Evolutionary conservation across 2,329 filamentous ascomycete species (phyloP), one percentile per base, ranked within the genome.

Genomic region (Nemania sp.): DNA sequence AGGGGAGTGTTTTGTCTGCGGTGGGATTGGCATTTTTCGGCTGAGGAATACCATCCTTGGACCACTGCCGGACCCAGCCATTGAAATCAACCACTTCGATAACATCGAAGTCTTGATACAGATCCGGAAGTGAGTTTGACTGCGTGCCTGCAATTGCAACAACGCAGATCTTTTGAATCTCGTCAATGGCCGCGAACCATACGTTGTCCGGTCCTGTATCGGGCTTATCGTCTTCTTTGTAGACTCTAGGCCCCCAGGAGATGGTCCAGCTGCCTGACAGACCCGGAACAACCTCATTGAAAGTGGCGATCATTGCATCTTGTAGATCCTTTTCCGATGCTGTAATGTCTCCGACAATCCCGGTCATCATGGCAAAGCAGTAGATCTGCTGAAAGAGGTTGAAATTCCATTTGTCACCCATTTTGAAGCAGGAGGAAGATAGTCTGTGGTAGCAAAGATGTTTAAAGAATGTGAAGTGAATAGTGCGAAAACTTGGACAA

Each of bases 381-480:
- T 57, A 58, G n/a, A 64, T 58, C 26, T 64, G 61, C 29, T 64
- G 61, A 32, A 64, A 58, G 13, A 64, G 5, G 54, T 64, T 26
- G 45, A 43, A 64, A n/a, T 45, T 15, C 13, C 11, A 64, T 2
- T 47, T 2, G 4, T 64, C 53, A 1, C 5, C 22, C 53, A 64
- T 64, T 32, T 43, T 64, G 10, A 11, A 47, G 35, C n/a, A 24
- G 18, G 49, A 53, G 18, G 24, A n/a, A n/a, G n/a, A n/a, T n/a
- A n/a, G n/a, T n/a, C n/a, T n/a, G n/a, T n/a, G n/a, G n/a, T n/a
- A n/a, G n/a, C n/a, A n/a, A n/a, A n/a, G n/a, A n/a, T n/a, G n/a
- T n/a, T n/a, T n/a, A n/a, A n/a, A n/a, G n/a, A n/a, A n/a, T n/a
- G n/a, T n/a, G n/a, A n/a, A n/a, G n/a, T n/a, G n/a, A n/a, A n/a